These are phyloP conservation scores for Setomelanomma holmii DNA, from an alignment of 2,329 filamentous ascomycete species.

Conservation along the genomic window DNA sequence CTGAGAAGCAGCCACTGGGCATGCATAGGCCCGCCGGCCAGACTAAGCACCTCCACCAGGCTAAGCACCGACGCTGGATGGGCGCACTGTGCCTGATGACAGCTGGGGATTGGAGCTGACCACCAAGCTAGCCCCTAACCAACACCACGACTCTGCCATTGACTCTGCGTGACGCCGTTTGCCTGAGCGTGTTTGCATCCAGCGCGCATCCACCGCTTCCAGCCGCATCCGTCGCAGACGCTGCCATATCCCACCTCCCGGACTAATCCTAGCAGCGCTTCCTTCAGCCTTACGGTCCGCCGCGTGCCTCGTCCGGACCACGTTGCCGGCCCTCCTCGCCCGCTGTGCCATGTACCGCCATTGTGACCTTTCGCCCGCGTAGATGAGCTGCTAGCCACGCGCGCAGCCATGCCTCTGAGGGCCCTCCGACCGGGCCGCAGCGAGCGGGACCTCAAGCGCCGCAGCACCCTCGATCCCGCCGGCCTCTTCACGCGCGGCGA, in stretches of 20 bases:
- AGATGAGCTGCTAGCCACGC: slow-evolving; percentile 44
- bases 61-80: background rate
- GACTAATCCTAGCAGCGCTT: slow-evolving; percentile 16
- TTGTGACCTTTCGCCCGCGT: slow-evolving; percentile 36
- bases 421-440: slow-evolving; percentile 47
- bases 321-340: slow-evolving; percentile 21
- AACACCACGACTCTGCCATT: background rate
- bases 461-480: slow-evolving; percentile 53
- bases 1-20: too few species aligned
- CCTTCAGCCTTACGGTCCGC: slow-evolving; percentile 22
- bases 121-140: background rate
- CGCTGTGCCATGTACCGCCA: slow-evolving; percentile 44
- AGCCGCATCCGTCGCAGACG: background rate
- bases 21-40: too few species aligned
- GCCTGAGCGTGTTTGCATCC: background rate
- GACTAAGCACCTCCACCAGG: background rate
- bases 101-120: too few species aligned
- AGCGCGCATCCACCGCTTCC: background rate
- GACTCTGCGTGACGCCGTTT: background rate
- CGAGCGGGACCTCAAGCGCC: slow-evolving; percentile 52
- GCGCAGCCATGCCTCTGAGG: slow-evolving; percentile 50
- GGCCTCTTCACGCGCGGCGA: slow-evolving; percentile 47
- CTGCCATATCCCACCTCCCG: slow-evolving; percentile 11
- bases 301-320: slow-evolving; percentile 18
- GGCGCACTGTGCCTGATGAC: too few species aligned